These are phyloP conservation scores for Trypanosoma mega DNA, from an alignment of 208 protist species.

Conservation along the genomic window DNA sequence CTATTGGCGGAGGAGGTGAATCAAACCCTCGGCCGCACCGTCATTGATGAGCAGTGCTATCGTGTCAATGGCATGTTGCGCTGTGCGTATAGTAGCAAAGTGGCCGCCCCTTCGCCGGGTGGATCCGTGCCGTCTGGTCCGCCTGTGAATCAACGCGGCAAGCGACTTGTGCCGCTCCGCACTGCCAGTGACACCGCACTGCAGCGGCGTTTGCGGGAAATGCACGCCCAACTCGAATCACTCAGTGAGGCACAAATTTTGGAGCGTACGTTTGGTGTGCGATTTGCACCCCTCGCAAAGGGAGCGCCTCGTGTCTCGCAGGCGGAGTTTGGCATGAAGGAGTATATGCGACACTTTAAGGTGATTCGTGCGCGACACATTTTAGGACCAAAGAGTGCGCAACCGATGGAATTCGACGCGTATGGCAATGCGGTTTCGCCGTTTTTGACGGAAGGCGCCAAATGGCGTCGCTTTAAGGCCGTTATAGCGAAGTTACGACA, in stretches of 20 bases:
- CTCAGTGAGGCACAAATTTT: slow-evolving; percentile 72
- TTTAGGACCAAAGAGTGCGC: slow-evolving; percentile 41
- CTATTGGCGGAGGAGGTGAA: slow-evolving; percentile 82
- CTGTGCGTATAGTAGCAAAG: slow-evolving; percentile 71
- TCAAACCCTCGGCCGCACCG: slow-evolving; percentile 49
- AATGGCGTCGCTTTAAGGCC: slow-evolving; percentile 68
- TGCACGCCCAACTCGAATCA: slow-evolving; percentile 44
- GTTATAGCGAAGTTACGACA: slow-evolving; percentile 57
- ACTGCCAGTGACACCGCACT: slow-evolving; percentile 47
- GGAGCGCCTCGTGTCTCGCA: slow-evolving; percentile 4
- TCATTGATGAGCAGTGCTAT: slow-evolving; percentile 77
- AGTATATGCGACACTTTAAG: slow-evolving; percentile 43
- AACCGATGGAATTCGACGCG: slow-evolving; percentile 69
- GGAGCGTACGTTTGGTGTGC: slow-evolving; percentile 63
- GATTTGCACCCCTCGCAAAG: slow-evolving; percentile 38
- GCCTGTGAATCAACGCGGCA: slow-evolving; percentile 14
- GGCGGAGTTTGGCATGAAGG: neutral
- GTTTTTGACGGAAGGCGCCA: slow-evolving; percentile 67
- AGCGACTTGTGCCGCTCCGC: slow-evolving; percentile 43
- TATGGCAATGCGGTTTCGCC: slow-evolving; percentile 76
- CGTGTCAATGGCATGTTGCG: slow-evolving; percentile 75
- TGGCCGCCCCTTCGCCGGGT: slow-evolving; percentile 18
- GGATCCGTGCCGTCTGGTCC: neutral
- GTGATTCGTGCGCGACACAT: slow-evolving; percentile 50
- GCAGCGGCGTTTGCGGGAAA: slow-evolving; percentile 47